Evolutionary conservation across 371 early-diverging fungal species (phyloP).

Genomic region (Circinella minor): DNA sequence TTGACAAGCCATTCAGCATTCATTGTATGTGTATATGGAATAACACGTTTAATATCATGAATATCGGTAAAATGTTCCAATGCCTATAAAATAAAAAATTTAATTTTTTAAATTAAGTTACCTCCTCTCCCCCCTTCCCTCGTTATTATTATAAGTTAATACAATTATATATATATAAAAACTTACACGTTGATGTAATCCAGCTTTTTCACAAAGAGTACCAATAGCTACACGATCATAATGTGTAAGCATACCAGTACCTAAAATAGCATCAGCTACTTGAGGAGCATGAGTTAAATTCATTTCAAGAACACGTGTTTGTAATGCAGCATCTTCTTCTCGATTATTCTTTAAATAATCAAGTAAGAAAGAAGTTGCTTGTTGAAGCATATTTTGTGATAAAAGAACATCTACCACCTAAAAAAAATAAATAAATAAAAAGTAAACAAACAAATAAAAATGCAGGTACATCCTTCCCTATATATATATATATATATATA

Average conservation of each 20-base stretch:
- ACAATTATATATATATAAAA: too few species aligned
- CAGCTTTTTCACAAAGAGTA: conserved; percentile 95
- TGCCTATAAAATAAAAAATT: conserved; percentile 56
- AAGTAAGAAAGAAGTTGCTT: conserved; percentile 94
- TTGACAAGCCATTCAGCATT: conserved; percentile 86
- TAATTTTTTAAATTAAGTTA: too few species aligned
- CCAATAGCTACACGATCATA: conserved; percentile 94
- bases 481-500: not conserved
- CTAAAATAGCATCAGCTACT: conserved; percentile 97
- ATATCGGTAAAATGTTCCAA: conserved; percentile 96
- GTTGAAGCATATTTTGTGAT: conserved; percentile 93
- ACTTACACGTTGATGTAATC: conserved; percentile 87
- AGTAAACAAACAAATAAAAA: not conserved
- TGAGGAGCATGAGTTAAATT: conserved; percentile 96
- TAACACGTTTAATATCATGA: conserved; percentile 95
- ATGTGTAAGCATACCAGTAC: conserved; percentile 93
- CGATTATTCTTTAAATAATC: conserved; percentile 93
- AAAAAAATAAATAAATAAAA: not conserved
- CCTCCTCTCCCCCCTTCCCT: too few species aligned
- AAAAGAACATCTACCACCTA: conserved; percentile 91
- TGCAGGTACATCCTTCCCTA: not conserved
- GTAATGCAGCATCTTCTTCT: conserved; percentile 89
- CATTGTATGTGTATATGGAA: conserved; percentile 87
- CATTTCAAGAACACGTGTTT: conserved; percentile 97
- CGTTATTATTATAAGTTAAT: not conserved